Conservation (phyloP, 202 grass and related monocot species). For the Digitaria exilis region DNA sequence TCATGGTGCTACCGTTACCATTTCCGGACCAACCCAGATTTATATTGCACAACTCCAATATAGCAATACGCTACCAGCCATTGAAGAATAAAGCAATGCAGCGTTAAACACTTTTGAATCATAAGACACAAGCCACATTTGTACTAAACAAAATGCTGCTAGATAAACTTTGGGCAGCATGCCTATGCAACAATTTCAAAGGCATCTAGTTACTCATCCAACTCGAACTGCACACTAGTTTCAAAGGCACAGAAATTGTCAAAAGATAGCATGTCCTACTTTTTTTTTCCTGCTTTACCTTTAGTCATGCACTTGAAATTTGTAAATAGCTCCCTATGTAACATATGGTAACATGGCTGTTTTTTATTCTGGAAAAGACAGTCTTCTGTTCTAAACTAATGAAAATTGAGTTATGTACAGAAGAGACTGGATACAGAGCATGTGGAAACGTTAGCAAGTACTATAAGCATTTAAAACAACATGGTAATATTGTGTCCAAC, state of each 20-base stretch:
- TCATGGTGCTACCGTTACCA: constrained; percentile 1
- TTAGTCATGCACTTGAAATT: neutral
- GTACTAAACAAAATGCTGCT: neutral
- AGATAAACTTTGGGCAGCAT: neutral
- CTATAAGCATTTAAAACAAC: neutral
- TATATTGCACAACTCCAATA: neutral
- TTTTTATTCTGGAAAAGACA: neutral
- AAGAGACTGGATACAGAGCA: neutral
- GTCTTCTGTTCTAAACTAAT: neutral
- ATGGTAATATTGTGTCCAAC: neutral
- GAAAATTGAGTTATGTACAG: neutral
- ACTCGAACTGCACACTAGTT: neutral
- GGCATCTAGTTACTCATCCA: neutral
- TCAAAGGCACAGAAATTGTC: neutral
- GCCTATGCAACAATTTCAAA: too few species aligned
- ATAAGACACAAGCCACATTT: neutral
- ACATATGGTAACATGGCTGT: neutral
- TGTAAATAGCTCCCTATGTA: neutral
- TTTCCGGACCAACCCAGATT: neutral
- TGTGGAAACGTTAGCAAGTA: neutral
- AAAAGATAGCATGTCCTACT: neutral
- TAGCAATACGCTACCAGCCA: neutral
- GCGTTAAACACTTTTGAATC: neutral
- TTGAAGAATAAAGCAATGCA: neutral
- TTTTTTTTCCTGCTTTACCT: neutral